Evolutionary conservation across 2,329 filamentous ascomycete species (phyloP), one percentile per base, ranked within the genome.

Genomic region (Aspergillus transmontanensis): DNA sequence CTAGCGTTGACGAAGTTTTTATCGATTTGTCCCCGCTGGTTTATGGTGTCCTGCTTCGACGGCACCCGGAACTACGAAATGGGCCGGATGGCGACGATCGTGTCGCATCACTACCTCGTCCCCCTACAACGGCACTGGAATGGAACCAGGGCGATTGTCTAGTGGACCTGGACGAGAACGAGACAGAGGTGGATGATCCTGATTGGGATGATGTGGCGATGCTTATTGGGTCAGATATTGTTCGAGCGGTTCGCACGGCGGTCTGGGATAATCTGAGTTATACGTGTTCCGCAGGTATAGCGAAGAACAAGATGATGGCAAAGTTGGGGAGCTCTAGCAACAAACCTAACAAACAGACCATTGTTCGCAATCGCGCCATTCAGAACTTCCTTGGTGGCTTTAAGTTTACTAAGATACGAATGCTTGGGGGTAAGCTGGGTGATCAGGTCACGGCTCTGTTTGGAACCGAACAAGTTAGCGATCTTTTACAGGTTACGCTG

Each of bases 151-250:
- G 76, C 53, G 93, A 97, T 79, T 90, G 88, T n/a, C 81, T 96
- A 60, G 83, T 96, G 19, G 92, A 94, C 73, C 81, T 97, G 56
- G 89, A 95, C 68, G 83, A 87, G 45, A 82, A 83, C 28, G 87
- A 93, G 64, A 86, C 86, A 12, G 94, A 96, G 76, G 86, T 89
- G 23, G 85, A 90, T 69, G 90, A 96, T 72, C 92, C 93, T 1
- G 95, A 99, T 78, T 99, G 95, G 95, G 94, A 99, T 76, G 95
- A 99, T 81, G 85, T 98, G 68, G 91, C 87, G 19, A 91, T 96
- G 75, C 83, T 92, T 34, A 87, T 97, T 72, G 95, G 91, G 0
- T 94, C 93, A 2, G 93, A 97, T 73, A 95, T 98, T 70, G 88
- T 97, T 39, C 87, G 92, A 23, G 84, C 87, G 64, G 85, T 98